These are phyloP conservation scores for Polymyxa betae DNA, from an alignment of 208 protist species.

Conservation along the genomic window DNA sequence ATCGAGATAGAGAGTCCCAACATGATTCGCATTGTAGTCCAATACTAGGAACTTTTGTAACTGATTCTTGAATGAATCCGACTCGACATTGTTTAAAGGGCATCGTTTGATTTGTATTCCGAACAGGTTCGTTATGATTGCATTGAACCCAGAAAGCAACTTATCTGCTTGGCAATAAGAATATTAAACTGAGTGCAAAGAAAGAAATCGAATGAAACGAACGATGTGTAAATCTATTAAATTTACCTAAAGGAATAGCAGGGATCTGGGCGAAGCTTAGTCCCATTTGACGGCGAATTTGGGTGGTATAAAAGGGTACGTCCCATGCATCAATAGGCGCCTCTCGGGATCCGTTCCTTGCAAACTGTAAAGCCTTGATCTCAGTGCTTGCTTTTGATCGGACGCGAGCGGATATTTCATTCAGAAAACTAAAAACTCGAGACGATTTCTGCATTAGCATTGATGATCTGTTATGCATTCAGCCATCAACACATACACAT, in stretches of 20 bases:
- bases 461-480: too few relatives aligned
- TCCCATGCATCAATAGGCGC: neutral
- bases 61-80: neutral
- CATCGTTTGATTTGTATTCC: slow-evolving; percentile 5
- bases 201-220: neutral
- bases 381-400: neutral
- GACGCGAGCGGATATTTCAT: neutral
- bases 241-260: neutral
- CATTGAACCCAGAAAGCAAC: neutral
- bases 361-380: neutral
- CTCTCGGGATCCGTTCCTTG: neutral
- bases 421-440: neutral
- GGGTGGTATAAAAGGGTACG: neutral
- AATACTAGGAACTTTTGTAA: neutral
- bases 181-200: neutral
- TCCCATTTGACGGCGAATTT: neutral
- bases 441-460: neutral
- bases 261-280: neutral
- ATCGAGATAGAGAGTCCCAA: slow-evolving; percentile 32
- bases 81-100: neutral
- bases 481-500: too few relatives aligned
- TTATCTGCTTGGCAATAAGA: neutral
- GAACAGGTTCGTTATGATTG: neutral
- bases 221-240: neutral
- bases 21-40: neutral